A percentile compares a stretch with the other conserved stretches of the same genome.
Evolutionary conservation across 768 basidiomycete species (phyloP).

Genomic region (Tulasnella sp.): DNA sequence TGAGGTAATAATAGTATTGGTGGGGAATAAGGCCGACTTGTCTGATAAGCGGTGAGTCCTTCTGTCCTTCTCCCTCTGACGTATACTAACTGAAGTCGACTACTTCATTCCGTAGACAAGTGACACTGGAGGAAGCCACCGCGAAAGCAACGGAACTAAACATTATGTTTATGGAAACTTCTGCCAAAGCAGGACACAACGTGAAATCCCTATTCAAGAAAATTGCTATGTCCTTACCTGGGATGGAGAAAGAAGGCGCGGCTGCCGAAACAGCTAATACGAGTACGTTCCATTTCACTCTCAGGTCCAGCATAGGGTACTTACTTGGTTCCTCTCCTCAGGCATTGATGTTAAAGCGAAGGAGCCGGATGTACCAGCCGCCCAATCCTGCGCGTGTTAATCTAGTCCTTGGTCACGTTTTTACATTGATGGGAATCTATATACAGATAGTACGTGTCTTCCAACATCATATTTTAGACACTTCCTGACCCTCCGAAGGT

Average conservation of each 20-base stretch:
- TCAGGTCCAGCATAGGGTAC: not conserved
- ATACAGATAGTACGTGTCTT: not conserved
- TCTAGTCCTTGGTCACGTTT: not conserved
- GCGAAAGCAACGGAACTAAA: conserved; percentile 83
- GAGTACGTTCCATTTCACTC: not conserved
- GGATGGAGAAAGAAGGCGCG: conserved; percentile 76
- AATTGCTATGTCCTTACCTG: conserved; percentile 96
- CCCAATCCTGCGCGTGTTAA: conserved; percentile 3
- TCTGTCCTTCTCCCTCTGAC: not conserved
- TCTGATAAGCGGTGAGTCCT: conserved; percentile 88
- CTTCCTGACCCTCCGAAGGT: not conserved
- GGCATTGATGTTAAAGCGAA: conserved; percentile 90
- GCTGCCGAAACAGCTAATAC: conserved; percentile 28
- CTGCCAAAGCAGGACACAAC: conserved; percentile 98
- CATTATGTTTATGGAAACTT: conserved; percentile 99
- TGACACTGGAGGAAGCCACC: conserved; percentile 97
- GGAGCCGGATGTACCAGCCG: conserved; percentile 58
- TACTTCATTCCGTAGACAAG: conserved; percentile 60
- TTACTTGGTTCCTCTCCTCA: conserved; percentile 37
- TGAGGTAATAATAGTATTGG: conserved; percentile 97
- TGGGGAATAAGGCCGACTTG: conserved; percentile 98
- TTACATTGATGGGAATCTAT: not conserved
- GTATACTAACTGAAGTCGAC: not conserved
- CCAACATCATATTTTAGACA: not conserved
- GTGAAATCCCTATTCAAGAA: conserved; percentile 99